Percentiles rank a stretch among this genome's conserved stretches.
These are phyloP conservation scores for Mycena alexandri DNA, from an alignment of 768 basidiomycete species.

Conservation along the genomic window DNA sequence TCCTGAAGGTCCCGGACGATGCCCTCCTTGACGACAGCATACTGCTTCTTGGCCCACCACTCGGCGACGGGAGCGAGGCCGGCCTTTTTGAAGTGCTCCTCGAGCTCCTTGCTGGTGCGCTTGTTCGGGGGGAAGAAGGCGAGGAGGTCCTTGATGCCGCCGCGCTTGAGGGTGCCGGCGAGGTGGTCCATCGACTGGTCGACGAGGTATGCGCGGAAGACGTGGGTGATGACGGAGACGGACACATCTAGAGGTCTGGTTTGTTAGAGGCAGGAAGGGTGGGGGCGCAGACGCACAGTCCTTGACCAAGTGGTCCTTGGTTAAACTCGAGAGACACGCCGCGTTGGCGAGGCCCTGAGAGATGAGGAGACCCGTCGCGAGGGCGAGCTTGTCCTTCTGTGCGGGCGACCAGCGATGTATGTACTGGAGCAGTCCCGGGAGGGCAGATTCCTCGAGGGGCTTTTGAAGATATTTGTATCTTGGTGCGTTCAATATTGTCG, in stretches of 20 bases:
- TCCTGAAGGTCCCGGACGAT: slow-evolving; percentile 78
- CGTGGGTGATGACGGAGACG: slow-evolving; percentile 77
- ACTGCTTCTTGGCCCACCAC: slow-evolving; percentile 95
- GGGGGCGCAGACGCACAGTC: slow-evolving; percentile 68
- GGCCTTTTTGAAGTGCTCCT: slow-evolving; percentile 89
- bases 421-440: slow-evolving; percentile 90
- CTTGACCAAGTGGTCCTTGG: slow-evolving; percentile 96
- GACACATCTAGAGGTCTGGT: slow-evolving; percentile 71
- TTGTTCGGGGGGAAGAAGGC: slow-evolving; percentile 90
- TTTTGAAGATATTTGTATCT: slow-evolving; percentile 99
- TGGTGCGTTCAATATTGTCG: slow-evolving; percentile 29
- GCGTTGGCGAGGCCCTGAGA: slow-evolving; percentile 87
- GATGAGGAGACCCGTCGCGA: slow-evolving; percentile 85
- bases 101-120: slow-evolving; percentile 78
- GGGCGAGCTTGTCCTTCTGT: slow-evolving; percentile 86
- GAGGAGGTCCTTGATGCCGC: slow-evolving; percentile 87
- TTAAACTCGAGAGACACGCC: slow-evolving; percentile 82
- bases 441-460: slow-evolving; percentile 88
- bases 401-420: slow-evolving; percentile 84
- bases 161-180: slow-evolving; percentile 82
- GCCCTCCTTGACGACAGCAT: slow-evolving; percentile 83
- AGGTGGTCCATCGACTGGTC: slow-evolving; percentile 94
- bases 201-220: slow-evolving; percentile 85
- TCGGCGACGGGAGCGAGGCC: slow-evolving; percentile 86
- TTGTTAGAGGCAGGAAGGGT: not conserved